Base-by-base conservation (phyloP, 352 stramenopile species). In the Globisporangium megalacanthum region DNA sequence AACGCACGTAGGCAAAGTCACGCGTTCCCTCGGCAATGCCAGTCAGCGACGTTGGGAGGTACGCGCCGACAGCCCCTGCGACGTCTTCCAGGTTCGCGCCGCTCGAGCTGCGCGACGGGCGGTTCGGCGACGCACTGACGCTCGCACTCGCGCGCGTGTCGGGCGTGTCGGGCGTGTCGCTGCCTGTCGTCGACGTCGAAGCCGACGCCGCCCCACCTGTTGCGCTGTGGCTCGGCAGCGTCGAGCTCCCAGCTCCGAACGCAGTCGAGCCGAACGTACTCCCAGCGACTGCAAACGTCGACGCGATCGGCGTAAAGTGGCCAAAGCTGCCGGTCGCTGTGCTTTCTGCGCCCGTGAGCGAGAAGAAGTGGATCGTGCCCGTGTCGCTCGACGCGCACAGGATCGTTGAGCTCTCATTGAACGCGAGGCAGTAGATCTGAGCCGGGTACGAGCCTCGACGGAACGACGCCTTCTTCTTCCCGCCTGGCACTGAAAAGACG, bases 331-430 rank as follows among this genome's bases (percentile, higher is more conserved):
- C 84, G 6, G 81, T 92, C 2, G 81, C 75, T 5, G 81, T 84
- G 41, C 71, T 92, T 56, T 89, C 80, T 0, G 70, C 63, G 42
- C 81, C 85, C 0, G 78, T 92, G 8, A 95, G 67, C 37, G 85
- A 90, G 68, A 99, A 99, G 56, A 99, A 92, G 60, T 99, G 96
- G 36, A 98, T 83, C 13, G 96, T 99, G 29, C 96, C 97, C 52
- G 97, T 98, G 69, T 99, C 95, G 63, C 86, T 98, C 29, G 90
- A 97, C 69, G 94, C 97, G 36, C 93, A 97, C 11, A 99, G 58
- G 63, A 97, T 96, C 20, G 83, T 95, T 54, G 87, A 93, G 62
- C 80, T 86, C 58, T 95, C 83, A 68, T 97, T 98, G 69, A 99
- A 99, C 6, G 89, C 79, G 20, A 99, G 69, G 62, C 92, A 98